Base-by-base conservation (phyloP, 2,329 filamentous ascomycete species). In the Nothophoma quercina region DNA sequence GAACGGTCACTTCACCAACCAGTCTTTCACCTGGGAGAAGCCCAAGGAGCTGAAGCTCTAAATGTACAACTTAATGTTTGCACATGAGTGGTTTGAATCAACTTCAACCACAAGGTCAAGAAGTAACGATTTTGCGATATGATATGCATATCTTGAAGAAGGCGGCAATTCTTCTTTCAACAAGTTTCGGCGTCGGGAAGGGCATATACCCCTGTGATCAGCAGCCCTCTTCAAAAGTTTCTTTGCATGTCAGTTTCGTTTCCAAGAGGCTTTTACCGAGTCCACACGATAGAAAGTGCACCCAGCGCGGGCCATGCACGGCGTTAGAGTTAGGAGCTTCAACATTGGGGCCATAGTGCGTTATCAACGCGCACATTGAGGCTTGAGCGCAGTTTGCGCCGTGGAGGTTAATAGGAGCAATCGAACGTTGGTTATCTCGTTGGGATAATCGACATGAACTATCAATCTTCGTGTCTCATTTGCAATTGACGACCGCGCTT, bases 1-100 rank as follows among this genome's bases (percentile, higher is more conserved):
- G 90, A 98, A 98, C 83, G 95, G 95, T 71, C 95, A 99, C 87
- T 99, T 99, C 81, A 96, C 92, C 80, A 95, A 97, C 90, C 95
- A 96, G 86, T 83, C 79, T 79, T 99, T 99, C 86, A 87, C 83
- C 80, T 99, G 95, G 95, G 95, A 99, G 88, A 86, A 98, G 87
- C 93, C 95, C 74, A 97, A 96, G 90, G 71, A 83, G 67, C 90
- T 99, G 74, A 93, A 90, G 81, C 89, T 91, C 80, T 98, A 96
- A 86, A 52, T 69, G 57, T 64, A 67, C 50, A 59, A 64, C 53
- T 58, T 58, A 52, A 55, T 65, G 50, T 63, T 45, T 61, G 58
- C 64, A 65, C 66, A 72, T 70, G 64, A 61, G 58, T 68, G 70
- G 67, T 67, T 63, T 70, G 71, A 73, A 73, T 74, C 71, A 74